These are phyloP conservation scores for Odonthalia washingtoniensis DNA, from an alignment of 31 red algal species.

Conservation along the genomic window DNA sequence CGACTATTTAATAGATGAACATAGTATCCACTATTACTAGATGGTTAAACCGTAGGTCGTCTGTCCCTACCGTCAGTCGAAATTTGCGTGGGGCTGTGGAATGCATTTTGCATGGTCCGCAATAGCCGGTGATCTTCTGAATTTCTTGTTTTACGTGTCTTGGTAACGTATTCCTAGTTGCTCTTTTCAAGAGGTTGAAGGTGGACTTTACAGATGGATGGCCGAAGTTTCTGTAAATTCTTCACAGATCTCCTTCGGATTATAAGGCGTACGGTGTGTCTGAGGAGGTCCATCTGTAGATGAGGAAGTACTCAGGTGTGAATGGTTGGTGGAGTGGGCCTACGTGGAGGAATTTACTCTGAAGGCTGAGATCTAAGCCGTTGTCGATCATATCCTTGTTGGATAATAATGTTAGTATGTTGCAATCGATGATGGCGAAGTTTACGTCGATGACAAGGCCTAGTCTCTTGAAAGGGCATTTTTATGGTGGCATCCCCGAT, in stretches of 20 bases:
- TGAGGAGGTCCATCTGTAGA: constrained; percentile 1
- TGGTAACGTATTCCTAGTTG: not conserved
- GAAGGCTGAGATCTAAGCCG: not conserved
- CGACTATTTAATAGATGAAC: constrained; percentile 1
- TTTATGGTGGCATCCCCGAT: not conserved
- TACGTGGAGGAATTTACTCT: not conserved
- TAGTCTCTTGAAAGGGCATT: constrained; percentile 26
- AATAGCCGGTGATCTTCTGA: not conserved
- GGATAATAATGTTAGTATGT: not conserved
- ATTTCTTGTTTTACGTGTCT: not conserved
- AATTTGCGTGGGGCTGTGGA: constrained; percentile 16
- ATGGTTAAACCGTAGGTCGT: constrained; percentile 46
- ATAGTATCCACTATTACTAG: constrained; percentile 30
- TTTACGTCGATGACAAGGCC: constrained; percentile 24
- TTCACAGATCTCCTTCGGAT: constrained; percentile 5
- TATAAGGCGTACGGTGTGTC: constrained; percentile 6
- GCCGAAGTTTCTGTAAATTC: constrained; percentile 18
- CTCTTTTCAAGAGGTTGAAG: not conserved
- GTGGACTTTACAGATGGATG: constrained; percentile 8
- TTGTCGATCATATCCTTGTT: too few relatives aligned
- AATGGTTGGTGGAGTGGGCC: not conserved
- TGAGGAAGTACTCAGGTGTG: constrained; percentile 1
- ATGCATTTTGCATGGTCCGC: not conserved
- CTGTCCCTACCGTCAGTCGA: constrained; percentile 35
- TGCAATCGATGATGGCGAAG: not conserved